Conservation (phyloP, 2,329 filamentous ascomycete species). For the Cladosporium austrohemisphaericum region DNA sequence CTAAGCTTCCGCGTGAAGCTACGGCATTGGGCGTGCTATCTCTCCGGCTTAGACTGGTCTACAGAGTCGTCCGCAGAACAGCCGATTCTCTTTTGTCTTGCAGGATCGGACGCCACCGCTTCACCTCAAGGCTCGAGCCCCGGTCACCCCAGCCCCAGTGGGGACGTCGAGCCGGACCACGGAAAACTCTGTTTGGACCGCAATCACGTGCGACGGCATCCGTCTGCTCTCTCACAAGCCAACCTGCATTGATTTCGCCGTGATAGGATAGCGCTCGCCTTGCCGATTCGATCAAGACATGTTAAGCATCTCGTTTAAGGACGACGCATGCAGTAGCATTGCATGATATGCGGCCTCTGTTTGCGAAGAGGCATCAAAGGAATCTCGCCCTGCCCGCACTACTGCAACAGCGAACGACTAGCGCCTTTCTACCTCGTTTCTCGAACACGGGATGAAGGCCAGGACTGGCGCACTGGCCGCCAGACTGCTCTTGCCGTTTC, state of each 20-base stretch:
- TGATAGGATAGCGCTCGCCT: too few species aligned
- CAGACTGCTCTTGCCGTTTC: background rate
- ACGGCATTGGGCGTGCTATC: too few species aligned
- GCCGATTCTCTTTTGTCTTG: background rate
- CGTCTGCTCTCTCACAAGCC: background rate
- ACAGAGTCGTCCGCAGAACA: background rate
- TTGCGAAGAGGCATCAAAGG: background rate
- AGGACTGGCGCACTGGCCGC: conserved; percentile 1
- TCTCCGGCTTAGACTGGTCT: background rate
- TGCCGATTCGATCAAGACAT: too few species aligned
- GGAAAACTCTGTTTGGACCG: background rate
- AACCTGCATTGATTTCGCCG: too few species aligned
- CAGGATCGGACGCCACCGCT: conserved; percentile 2
- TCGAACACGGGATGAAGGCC: conserved; percentile 5
- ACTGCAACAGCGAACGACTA: conserved; percentile 1
- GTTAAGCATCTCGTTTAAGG: too few species aligned
- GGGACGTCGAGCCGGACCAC: background rate
- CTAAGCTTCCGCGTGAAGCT: too few species aligned
- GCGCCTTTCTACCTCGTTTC: conserved; percentile 4
- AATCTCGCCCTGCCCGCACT: background rate
- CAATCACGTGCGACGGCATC: background rate
- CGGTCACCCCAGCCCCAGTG: background rate
- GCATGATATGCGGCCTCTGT: too few species aligned
- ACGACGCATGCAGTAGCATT: too few species aligned
- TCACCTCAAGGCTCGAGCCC: too few species aligned